These are phyloP conservation scores for Wallemia hederae DNA, from an alignment of 1,284 basidiomycete genomes.

Conservation along the genomic window DNA sequence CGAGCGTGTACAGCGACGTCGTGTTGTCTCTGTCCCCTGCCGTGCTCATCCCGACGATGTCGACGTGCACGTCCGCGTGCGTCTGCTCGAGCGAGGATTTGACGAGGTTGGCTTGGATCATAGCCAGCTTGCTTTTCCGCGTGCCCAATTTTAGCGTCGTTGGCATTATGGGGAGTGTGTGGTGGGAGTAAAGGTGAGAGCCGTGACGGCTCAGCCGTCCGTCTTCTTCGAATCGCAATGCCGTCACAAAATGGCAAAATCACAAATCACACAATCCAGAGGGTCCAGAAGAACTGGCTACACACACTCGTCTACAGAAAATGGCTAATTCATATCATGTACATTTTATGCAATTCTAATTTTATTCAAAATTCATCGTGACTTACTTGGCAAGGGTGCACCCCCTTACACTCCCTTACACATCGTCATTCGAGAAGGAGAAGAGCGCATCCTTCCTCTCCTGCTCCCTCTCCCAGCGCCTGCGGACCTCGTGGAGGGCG, in stretches of 20 bases:
- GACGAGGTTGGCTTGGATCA: neutral
- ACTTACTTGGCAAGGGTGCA: neutral
- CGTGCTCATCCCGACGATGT: neutral
- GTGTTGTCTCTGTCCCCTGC: neutral
- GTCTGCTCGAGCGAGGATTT: neutral
- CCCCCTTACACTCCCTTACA: neutral
- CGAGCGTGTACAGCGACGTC: conserved; percentile 34
- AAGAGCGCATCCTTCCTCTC: conserved; percentile 3
- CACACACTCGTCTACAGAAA: no score
- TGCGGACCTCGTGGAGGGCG: conserved; percentile 43
- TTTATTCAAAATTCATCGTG: no score
- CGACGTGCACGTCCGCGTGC: neutral
- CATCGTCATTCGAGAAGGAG: neutral
- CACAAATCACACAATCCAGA: no score
- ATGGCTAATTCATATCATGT: no score
- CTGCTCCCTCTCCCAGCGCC: conserved; percentile 38
- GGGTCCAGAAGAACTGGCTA: no score
- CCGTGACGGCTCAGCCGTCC: no score
- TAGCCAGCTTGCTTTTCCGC: neutral
- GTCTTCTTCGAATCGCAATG: no score
- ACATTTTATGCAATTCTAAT: no score
- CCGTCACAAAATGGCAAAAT: no score
- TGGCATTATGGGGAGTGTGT: neutral
- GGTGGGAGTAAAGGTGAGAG: no score
- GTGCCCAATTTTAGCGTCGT: neutral